These are phyloP conservation scores for Pythium volutum DNA, from an alignment of 352 stramenopile genomes.

Conservation along the genomic window DNA sequence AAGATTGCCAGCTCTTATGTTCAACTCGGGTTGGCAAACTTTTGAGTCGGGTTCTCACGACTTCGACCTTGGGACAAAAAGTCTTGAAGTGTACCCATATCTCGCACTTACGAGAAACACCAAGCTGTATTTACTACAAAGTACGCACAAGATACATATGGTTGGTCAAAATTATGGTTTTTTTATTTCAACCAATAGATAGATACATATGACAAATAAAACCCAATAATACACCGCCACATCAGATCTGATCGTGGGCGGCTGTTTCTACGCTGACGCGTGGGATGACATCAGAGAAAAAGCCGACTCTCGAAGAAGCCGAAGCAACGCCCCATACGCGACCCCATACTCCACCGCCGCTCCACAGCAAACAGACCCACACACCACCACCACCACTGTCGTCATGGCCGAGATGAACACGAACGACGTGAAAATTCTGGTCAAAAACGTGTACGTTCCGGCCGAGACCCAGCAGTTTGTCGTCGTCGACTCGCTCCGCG, in stretches of 20 bases:
- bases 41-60: background rate
- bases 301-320: background rate
- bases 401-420: background rate
- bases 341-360: background rate
- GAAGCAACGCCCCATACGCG: background rate
- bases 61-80: slow-evolving; percentile 20
- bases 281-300: slow-evolving; percentile 22
- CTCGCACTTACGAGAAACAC: background rate
- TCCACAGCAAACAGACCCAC: background rate
- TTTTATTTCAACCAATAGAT: too few species aligned
- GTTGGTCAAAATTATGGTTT: background rate
- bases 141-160: background rate
- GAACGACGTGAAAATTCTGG: slow-evolving; percentile 56
- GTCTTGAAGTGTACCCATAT: background rate
- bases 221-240: background rate
- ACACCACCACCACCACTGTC: background rate
- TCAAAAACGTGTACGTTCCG: slow-evolving; percentile 81
- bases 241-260: background rate
- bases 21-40: background rate
- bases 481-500: slow-evolving; percentile 28
- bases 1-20: too few species aligned
- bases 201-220: background rate
- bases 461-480: slow-evolving; percentile 49
- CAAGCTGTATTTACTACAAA: background rate
- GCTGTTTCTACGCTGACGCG: slow-evolving; percentile 21